Percentiles rank a stretch among this genome's conserved stretches.
These are phyloP conservation scores for Colletotrichum chlorophyti DNA, from an alignment of 2,329 filamentous ascomycete genomes.

Conservation along the genomic window DNA sequence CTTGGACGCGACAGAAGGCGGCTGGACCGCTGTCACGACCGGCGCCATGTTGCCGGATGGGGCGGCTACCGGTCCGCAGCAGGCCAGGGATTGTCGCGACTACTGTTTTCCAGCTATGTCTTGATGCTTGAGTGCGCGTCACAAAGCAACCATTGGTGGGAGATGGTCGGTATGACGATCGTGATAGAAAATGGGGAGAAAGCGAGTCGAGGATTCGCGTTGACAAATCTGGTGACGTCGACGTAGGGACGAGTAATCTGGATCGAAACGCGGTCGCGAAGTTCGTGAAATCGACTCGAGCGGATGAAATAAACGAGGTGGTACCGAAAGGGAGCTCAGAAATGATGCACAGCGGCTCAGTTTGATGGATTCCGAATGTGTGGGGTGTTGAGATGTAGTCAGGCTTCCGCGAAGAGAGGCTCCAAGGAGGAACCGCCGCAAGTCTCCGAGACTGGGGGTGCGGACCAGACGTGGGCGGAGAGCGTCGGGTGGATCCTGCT, in stretches of 20 bases:
- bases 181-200: constrained; percentile 4
- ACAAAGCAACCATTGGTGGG: constrained; percentile 19
- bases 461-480: constrained; percentile 19
- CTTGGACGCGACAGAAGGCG: constrained; percentile 57
- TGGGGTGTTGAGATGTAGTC: constrained; percentile 30
- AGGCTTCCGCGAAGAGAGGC: constrained; percentile 23
- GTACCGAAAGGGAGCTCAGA: background rate
- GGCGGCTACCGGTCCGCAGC: constrained; percentile 17
- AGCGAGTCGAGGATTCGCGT: constrained; percentile 11
- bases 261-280: background rate
- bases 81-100: constrained; percentile 4
- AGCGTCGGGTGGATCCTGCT: background rate
- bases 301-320: background rate
- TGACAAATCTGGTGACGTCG: constrained; percentile 25
- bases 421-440: constrained; percentile 25
- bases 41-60: constrained; percentile 55
- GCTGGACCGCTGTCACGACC: constrained; percentile 55
- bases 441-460: constrained; percentile 19
- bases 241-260: constrained; percentile 9
- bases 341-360: constrained; percentile 19
- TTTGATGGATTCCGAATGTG: constrained; percentile 21
- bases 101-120: background rate
- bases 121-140: constrained; percentile 2
- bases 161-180: constrained; percentile 12
- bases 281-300: background rate